A percentile compares a stretch with the other conserved stretches of the same genome.
Conservation (phyloP, 805 yeast genomes). For the Kodamaea restingae region DNA sequence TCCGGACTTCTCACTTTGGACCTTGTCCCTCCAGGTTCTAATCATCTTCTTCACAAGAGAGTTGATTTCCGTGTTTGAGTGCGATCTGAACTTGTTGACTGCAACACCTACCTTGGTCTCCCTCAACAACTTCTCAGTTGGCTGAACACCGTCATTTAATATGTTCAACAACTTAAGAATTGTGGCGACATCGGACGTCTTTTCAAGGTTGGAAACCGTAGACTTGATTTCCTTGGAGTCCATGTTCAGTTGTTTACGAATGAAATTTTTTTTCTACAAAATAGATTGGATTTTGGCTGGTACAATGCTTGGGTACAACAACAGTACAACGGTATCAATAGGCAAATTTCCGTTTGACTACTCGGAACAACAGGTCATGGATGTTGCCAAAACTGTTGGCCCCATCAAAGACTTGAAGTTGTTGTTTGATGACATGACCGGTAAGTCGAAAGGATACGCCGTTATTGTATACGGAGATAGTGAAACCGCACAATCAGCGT, state of each 20-base stretch:
- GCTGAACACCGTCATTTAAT: constrained; percentile 68
- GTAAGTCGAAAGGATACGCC: constrained; percentile 87
- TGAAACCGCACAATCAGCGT: constrained; percentile 88
- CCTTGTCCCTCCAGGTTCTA: constrained; percentile 85
- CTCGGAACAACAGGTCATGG: constrained; percentile 89
- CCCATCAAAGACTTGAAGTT: constrained; percentile 75
- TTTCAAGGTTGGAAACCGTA: constrained; percentile 69
- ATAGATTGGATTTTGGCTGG: background rate
- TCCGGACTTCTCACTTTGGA: constrained; percentile 57
- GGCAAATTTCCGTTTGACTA: constrained; percentile 91
- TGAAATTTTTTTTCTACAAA: constrained; percentile 3
- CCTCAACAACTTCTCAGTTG: constrained; percentile 80
- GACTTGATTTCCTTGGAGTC: constrained; percentile 70
- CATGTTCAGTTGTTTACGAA: constrained; percentile 33
- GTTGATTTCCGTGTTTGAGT: constrained; percentile 62
- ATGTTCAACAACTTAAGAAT: constrained; percentile 62
- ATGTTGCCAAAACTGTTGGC: constrained; percentile 81
- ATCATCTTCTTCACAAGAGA: constrained; percentile 77
- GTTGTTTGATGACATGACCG: constrained; percentile 83
- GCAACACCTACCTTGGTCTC: constrained; percentile 97
- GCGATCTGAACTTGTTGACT: constrained; percentile 80
- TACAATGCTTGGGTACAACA: constrained; percentile 9
- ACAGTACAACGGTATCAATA: constrained; percentile 48
- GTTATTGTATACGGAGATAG: constrained; percentile 77
- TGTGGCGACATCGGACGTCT: constrained; percentile 58